Percentiles rank a stretch among this genome's conserved stretches.
Evolutionary conservation across 2,329 filamentous ascomycete genomes (phyloP).

Genomic region (Cladosporium velox): DNA sequence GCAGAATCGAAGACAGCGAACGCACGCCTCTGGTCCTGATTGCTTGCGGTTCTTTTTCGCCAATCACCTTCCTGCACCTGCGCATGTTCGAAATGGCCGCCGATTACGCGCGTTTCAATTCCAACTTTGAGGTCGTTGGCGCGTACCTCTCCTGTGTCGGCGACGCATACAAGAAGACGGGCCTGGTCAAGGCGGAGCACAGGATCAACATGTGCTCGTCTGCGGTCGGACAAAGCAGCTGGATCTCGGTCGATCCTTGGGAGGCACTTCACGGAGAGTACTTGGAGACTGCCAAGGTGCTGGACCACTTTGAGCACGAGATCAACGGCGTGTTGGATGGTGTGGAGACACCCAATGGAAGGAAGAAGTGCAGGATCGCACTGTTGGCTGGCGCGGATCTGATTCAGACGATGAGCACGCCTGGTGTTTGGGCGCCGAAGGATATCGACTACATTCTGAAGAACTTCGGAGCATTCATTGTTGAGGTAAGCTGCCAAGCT

Average conservation of each 20-base stretch:
- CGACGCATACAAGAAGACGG: conserved; percentile 77
- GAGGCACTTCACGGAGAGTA: conserved; percentile 85
- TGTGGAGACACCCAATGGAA: conserved; percentile 68
- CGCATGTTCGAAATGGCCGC: conserved; percentile 88
- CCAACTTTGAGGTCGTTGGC: conserved; percentile 80
- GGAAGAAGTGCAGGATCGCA: conserved; percentile 71
- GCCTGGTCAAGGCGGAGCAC: conserved; percentile 71
- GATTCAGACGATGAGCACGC: conserved; percentile 55
- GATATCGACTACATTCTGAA: conserved; percentile 88
- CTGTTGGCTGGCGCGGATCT: conserved; percentile 71
- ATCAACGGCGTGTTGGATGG: conserved; percentile 79
- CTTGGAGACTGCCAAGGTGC: conserved; percentile 81
- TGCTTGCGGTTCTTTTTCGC: conserved; percentile 61
- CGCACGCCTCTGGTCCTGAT: conserved; percentile 68
- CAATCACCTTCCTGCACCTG: conserved; percentile 65
- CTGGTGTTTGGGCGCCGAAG: conserved; percentile 73
- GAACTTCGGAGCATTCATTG: conserved; percentile 79
- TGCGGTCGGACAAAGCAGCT: conserved; percentile 73
- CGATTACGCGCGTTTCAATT: conserved; percentile 74
- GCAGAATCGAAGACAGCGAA: conserved; percentile 55
- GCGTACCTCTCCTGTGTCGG: conserved; percentile 81
- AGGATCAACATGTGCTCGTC: conserved; percentile 84
- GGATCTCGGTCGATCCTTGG: conserved; percentile 85
- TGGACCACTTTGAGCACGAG: conserved; percentile 89
- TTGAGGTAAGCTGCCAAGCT: conserved; percentile 45